A percentile compares a stretch with the other conserved stretches of the same genome.
phyloP scores from a whole-genome alignment of 2,329 filamentous ascomycete species.

The Stylonectria norvegica region DNA sequence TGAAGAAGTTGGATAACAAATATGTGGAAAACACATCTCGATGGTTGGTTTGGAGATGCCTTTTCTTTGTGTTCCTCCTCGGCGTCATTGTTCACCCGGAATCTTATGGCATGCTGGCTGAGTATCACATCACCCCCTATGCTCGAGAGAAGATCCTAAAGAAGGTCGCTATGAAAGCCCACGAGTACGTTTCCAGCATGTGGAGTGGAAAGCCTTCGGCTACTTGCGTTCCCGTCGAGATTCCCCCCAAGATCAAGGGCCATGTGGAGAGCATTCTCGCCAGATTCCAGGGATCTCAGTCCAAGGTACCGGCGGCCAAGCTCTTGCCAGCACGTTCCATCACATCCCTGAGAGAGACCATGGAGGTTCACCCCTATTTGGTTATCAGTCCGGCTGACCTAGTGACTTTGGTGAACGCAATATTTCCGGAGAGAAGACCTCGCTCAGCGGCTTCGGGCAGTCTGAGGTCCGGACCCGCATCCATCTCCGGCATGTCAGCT shows the following conservation, averaged over 20 bases:
- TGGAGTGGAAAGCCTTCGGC: slow-evolving; percentile 64
- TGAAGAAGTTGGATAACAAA: slow-evolving; percentile 70
- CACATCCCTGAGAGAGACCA: slow-evolving; percentile 70
- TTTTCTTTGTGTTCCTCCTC: slow-evolving; percentile 83
- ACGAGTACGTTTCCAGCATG: slow-evolving; percentile 76
- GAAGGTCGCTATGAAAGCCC: slow-evolving; percentile 76
- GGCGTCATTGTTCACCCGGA: slow-evolving; percentile 87
- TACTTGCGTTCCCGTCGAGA: slow-evolving; percentile 43
- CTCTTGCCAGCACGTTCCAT: slow-evolving; percentile 69
- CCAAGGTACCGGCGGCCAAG: slow-evolving; percentile 50
- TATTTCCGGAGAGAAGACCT: slow-evolving; percentile 74
- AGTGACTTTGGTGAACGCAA: slow-evolving; percentile 73
- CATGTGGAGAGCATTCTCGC: slow-evolving; percentile 71
- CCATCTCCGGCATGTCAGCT: slow-evolving; percentile 63
- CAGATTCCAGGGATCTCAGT: slow-evolving; percentile 56
- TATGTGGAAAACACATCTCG: slow-evolving; percentile 71
- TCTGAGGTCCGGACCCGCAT: slow-evolving; percentile 64
- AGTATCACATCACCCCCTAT: slow-evolving; percentile 90
- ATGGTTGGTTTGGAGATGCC: slow-evolving; percentile 86
- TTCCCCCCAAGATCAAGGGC: slow-evolving; percentile 59
- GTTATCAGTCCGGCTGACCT: slow-evolving; percentile 78
- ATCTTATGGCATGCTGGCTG: slow-evolving; percentile 72
- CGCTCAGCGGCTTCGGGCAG: slow-evolving; percentile 59
- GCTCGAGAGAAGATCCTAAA: slow-evolving; percentile 78
- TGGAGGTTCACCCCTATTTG: slow-evolving; percentile 74